These are phyloP conservation scores for Xanthoconium purpureum DNA, from an alignment of 768 basidiomycete species.

Conservation along the genomic window DNA sequence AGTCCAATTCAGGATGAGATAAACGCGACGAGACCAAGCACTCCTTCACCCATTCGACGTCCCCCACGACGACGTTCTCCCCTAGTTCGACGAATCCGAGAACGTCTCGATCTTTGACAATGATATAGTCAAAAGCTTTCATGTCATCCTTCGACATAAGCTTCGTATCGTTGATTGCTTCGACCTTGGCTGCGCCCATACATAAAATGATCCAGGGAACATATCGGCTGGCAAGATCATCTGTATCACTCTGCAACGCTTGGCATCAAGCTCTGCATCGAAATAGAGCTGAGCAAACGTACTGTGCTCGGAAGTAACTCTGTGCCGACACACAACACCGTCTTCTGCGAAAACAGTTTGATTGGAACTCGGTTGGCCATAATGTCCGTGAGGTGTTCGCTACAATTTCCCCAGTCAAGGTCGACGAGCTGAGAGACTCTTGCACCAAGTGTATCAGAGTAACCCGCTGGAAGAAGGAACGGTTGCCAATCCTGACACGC, in stretches of 20 bases:
- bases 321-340: slow-evolving; percentile 58
- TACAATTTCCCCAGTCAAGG: slow-evolving; percentile 45
- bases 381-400: slow-evolving; percentile 56
- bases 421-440: slow-evolving; percentile 49
- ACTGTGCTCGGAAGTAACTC: slow-evolving; percentile 49
- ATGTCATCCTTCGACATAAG: slow-evolving; percentile 25
- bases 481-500: slow-evolving; percentile 53
- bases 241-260: slow-evolving; percentile 15
- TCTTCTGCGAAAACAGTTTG: slow-evolving; percentile 54
- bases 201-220: slow-evolving; percentile 67
- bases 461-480: slow-evolving; percentile 56
- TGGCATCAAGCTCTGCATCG: background rate
- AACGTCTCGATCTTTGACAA: slow-evolving; percentile 47
- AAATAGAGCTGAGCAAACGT: background rate
- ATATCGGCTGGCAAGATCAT: slow-evolving; percentile 34
- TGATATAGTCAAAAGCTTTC: slow-evolving; percentile 54
- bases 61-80: slow-evolving; percentile 39
- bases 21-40: slow-evolving; percentile 65
- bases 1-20: slow-evolving; percentile 30
- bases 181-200: slow-evolving; percentile 74
- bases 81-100: slow-evolving; percentile 28
- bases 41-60: slow-evolving; percentile 74
- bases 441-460: slow-evolving; percentile 38
- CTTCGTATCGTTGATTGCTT: slow-evolving; percentile 53
- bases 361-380: slow-evolving; percentile 53